Percentiles rank a stretch among this genome's conserved stretches.
Conservation (phyloP, 73 alveolate species). For the Durusdinium trenchii region DNA sequence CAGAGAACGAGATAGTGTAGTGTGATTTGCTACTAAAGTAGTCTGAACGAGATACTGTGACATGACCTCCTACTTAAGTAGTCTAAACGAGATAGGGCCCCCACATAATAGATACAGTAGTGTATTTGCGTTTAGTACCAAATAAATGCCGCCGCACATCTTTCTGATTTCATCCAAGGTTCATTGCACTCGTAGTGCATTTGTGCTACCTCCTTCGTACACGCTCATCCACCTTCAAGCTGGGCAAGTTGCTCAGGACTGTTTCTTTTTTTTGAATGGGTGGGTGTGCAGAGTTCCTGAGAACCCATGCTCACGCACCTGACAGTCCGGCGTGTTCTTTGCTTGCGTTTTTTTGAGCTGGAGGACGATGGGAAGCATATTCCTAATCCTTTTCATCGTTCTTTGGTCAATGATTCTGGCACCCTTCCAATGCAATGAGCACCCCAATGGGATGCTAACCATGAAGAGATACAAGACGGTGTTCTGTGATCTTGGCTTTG, state of each 20-base stretch:
- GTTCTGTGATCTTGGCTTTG: too few relatives aligned
- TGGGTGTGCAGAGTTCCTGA: neutral
- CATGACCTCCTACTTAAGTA: too few relatives aligned
- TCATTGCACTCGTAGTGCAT: neutral
- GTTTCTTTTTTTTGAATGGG: neutral
- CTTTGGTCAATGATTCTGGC: slow-evolving; percentile 67
- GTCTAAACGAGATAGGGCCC: too few relatives aligned
- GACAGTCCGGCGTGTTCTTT: neutral
- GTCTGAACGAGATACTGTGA: too few relatives aligned
- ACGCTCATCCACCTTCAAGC: neutral
- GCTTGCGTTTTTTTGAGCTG: neutral
- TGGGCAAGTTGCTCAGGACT: neutral
- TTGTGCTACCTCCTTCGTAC: slow-evolving; percentile 1
- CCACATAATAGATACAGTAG: too few relatives aligned
- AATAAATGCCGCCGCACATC: too few relatives aligned
- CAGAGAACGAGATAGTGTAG: too few relatives aligned
- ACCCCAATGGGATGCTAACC: slow-evolving; percentile 45
- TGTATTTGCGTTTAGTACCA: too few relatives aligned
- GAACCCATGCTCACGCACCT: neutral
- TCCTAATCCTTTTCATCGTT: slow-evolving; percentile 52
- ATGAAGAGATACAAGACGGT: slow-evolving; percentile 27
- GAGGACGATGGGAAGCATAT: neutral
- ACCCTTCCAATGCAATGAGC: slow-evolving; percentile 35
- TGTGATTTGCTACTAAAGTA: too few relatives aligned
- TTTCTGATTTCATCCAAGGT: neutral